These are phyloP conservation scores for Penicillium turbatum DNA, from an alignment of 495 filamentous ascomycete genomes.

Conservation along the genomic window DNA sequence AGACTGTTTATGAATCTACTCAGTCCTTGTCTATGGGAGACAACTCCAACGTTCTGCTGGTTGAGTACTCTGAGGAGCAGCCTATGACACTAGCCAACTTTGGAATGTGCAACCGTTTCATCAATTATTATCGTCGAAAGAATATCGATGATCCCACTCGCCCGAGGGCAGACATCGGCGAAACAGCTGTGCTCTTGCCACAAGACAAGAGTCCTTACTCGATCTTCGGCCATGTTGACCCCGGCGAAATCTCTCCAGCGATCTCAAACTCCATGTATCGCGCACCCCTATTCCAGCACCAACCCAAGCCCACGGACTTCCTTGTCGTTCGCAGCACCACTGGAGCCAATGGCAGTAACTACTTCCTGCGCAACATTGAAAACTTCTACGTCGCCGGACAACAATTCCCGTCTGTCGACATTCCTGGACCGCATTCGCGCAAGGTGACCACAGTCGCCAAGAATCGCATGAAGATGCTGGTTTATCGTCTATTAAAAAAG, in stretches of 20 bases:
- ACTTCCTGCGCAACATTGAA: constrained; percentile 82
- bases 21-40: constrained; percentile 79
- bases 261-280: constrained; percentile 94
- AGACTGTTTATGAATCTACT: constrained; percentile 67
- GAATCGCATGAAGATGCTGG: constrained; percentile 92
- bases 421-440: constrained; percentile 87
- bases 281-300: constrained; percentile 87
- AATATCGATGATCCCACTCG: constrained; percentile 70
- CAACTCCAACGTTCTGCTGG: constrained; percentile 76
- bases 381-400: constrained; percentile 88
- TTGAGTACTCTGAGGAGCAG: constrained; percentile 95
- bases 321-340: constrained; percentile 78
- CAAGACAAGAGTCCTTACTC: constrained; percentile 95
- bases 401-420: constrained; percentile 82
- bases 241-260: constrained; percentile 82
- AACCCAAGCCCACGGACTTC: constrained; percentile 75
- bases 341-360: constrained; percentile 64
- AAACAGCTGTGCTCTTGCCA: constrained; percentile 77
- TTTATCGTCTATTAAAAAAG: constrained; percentile 77
- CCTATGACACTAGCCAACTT: constrained; percentile 90
- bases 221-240: constrained; percentile 87
- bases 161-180: constrained; percentile 75
- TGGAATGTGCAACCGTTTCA: constrained; percentile 90
- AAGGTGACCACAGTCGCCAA: constrained; percentile 93
- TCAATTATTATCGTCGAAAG: constrained; percentile 94